Evolutionary conservation across 495 filamentous ascomycete genomes (phyloP).

Genomic region (Aspergillus panamensis): DNA sequence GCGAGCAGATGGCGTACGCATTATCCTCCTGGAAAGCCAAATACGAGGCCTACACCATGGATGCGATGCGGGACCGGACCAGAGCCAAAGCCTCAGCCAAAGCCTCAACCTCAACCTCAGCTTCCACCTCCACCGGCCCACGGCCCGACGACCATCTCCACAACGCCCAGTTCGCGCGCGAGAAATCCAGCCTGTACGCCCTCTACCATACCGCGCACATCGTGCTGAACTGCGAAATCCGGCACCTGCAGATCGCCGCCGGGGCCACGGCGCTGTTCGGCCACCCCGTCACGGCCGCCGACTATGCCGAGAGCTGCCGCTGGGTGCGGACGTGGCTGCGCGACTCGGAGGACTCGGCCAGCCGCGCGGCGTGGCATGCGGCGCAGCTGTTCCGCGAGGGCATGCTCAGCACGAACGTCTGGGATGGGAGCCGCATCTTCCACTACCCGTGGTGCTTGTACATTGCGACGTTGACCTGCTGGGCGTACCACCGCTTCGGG

Average conservation of each 20-base stretch:
- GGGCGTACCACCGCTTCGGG: background rate
- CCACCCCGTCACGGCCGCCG: background rate
- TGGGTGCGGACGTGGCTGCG: background rate
- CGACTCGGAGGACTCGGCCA: too few relatives aligned
- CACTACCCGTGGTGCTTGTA: background rate
- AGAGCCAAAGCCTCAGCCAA: too few relatives aligned
- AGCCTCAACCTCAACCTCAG: too few relatives aligned
- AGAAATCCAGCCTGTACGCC: background rate
- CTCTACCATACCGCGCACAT: background rate
- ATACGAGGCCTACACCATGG: background rate
- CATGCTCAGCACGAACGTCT: background rate
- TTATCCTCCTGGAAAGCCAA: background rate
- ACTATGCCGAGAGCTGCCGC: background rate
- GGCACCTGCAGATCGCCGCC: background rate
- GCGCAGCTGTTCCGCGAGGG: background rate
- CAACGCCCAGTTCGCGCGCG: too few relatives aligned
- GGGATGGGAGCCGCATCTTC: background rate
- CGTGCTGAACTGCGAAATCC: background rate
- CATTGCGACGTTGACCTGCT: background rate
- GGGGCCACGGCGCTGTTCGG: background rate
- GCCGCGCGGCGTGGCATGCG: background rate
- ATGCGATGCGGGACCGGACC: background rate
- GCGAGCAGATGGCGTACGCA: too few relatives aligned
- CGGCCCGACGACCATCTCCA: too few relatives aligned
- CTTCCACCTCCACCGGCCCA: too few relatives aligned